Evolutionary conservation across 2,329 filamentous ascomycete species (phyloP).

Genomic region (Penicillium palitans): DNA sequence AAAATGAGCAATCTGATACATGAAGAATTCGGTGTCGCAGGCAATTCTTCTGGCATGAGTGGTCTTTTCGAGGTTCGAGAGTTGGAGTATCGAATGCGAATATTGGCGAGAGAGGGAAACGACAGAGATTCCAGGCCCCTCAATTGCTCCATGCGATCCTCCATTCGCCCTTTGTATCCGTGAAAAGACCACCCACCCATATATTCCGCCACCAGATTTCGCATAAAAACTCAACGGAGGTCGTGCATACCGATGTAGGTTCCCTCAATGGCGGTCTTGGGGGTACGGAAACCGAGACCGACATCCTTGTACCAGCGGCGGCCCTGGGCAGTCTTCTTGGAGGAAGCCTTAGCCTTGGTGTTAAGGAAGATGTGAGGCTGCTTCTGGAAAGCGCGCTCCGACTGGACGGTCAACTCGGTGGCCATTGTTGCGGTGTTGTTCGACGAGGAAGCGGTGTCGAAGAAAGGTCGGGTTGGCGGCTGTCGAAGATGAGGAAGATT

Average conservation of each 20-base stretch:
- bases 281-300: slow-evolving; percentile 97
- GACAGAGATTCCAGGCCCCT: not conserved
- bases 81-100: not conserved
- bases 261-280: slow-evolving; percentile 98
- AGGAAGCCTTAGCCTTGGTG: slow-evolving; percentile 85
- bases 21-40: not conserved
- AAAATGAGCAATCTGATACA: slow-evolving; percentile 29
- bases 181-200: slow-evolving; percentile 23
- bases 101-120: not conserved
- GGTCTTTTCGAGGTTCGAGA: slow-evolving; percentile 14
- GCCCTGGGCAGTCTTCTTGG: slow-evolving; percentile 81
- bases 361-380: slow-evolving; percentile 99
- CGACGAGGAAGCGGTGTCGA: slow-evolving; percentile 45
- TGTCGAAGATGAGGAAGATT: slow-evolving; percentile 46
- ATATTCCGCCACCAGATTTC: slow-evolving; percentile 19
- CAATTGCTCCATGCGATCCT: slow-evolving; percentile 11
- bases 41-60: slow-evolving; percentile 9
- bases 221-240: slow-evolving; percentile 26
- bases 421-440: slow-evolving; percentile 72
- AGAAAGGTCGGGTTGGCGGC: slow-evolving; percentile 36
- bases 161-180: slow-evolving; percentile 6
- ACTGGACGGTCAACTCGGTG: slow-evolving; percentile 99
- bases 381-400: slow-evolving; percentile 99
- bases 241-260: slow-evolving; percentile 91
- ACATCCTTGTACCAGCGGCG: slow-evolving; percentile 99